A percentile compares a stretch with the other conserved stretches of the same genome.
Evolutionary conservation across 2,329 filamentous ascomycete species (phyloP).

Genomic region (Teratosphaeriaceae sp.): DNA sequence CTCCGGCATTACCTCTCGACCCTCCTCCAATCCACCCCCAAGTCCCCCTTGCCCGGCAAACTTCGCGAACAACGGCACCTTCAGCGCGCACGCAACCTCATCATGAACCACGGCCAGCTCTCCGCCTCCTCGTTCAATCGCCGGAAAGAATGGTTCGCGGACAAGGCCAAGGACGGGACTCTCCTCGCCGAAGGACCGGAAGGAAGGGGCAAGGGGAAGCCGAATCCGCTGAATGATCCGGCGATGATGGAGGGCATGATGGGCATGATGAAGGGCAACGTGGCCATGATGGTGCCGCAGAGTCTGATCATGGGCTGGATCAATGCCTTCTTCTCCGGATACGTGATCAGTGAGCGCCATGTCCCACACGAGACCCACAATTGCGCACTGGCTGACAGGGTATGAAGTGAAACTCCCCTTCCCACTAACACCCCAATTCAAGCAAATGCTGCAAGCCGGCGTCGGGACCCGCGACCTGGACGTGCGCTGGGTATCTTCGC

Average conservation of each 20-base stretch:
- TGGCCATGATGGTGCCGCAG: conserved; percentile 99
- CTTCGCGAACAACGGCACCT: conserved; percentile 82
- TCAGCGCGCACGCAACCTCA: conserved; percentile 75
- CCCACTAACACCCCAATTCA: conserved; percentile 96
- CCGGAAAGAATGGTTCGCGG: conserved; percentile 73
- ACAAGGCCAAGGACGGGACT: conserved; percentile 74
- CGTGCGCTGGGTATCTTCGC: conserved; percentile 95
- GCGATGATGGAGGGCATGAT: conserved; percentile 99
- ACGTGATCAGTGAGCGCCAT: conserved; percentile 71
- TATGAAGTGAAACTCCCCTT: conserved; percentile 84
- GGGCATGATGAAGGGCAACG: conserved; percentile 99
- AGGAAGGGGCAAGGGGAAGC: conserved; percentile 73
- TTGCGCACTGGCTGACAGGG: conserved; percentile 2
- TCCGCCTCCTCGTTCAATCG: conserved; percentile 69
- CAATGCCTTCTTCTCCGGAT: conserved; percentile 97
- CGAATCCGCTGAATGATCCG: conserved; percentile 93
- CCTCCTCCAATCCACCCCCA: conserved; percentile 79
- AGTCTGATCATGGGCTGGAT: conserved; percentile 99
- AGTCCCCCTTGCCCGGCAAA: conserved; percentile 67
- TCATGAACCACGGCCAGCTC: conserved; percentile 73
- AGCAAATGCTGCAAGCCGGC: conserved; percentile 97
- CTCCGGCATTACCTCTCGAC: conserved; percentile 93
- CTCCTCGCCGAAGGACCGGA: conserved; percentile 82
- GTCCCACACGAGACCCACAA: neutral
- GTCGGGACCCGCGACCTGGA: conserved; percentile 95